Evolutionary conservation across 805 yeast species (phyloP), one percentile per base, ranked within the genome.

Genomic region (Kodamaea neixiangensis): DNA sequence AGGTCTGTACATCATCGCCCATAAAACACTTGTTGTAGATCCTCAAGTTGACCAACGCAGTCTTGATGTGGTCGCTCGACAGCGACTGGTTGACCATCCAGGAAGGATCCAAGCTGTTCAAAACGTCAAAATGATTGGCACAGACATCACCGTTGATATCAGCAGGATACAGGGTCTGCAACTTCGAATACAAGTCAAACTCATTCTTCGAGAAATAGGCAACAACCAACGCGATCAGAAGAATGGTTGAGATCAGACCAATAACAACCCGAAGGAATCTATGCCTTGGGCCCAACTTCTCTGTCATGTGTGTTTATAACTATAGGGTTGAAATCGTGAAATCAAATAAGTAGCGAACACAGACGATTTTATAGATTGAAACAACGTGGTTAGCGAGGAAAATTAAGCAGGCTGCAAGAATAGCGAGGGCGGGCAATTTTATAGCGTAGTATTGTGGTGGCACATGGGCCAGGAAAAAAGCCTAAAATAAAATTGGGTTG

Each of bases 51-150:
- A 41, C 38, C 46, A 47, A 25, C 29, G 50, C 44, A 21, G 40
- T 25, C 35, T 47, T 47, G 50, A 47, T 47, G 38, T 47, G 50
- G n/a, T 47, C 50, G 46, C 13, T 21, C 20, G 29, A 11, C 14
- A 10, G 13, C 15, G 44, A 40, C n/a, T 33, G 18, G 35, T 20
- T n/a, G 31, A 47, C 50, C n/a, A 14, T 11, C 50, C 50, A 47
- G 13, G 37, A 18, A 6, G 50, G 46, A 5, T 42, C 50, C 42
- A 47, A 47, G 22, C 20, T 21, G 34, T 47, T 41, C 22, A 47
- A 39, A 5, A 31, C 39, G 21, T 15, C 14, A 17, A 47, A 33
- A 14, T 47, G 47, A 13, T 20, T 21, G 17, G 20, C 38, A 20
- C 47, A 44, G n/a, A 44, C 20, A 18, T 44, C 47, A 5, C 47